Base-by-base conservation (phyloP, 2,329 filamentous ascomycete species). In the Diaporthe eres region DNA sequence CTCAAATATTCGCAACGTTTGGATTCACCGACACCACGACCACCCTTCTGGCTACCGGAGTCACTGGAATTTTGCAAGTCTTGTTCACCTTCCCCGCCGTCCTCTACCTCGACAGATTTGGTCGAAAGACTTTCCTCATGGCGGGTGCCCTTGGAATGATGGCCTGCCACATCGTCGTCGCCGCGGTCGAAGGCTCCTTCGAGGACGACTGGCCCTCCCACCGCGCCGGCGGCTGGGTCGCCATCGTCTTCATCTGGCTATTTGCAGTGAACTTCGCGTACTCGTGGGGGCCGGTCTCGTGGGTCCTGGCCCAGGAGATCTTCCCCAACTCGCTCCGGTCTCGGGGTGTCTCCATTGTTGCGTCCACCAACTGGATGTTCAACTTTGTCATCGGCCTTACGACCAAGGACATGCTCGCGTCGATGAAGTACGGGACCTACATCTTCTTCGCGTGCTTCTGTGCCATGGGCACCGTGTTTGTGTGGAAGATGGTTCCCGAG, bases 371-470 rank as follows among this genome's bases (percentile, higher is more conserved):
- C 76, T 80, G 79, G 79, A 78, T 79, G 73, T 80, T 81, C 74
- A 81, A 80, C 76, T 78, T 80, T 47, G 70, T 75, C 53, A 75
- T 75, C 34, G 73, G 76, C 34, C 75, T 76, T 28, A 77, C 76
- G 1, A 77, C 76, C 67, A 77, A 76, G 49, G 76, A 77, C 63
- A 78, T 79, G 78, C 67, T 79, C 10, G 73, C 74, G 1, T 72
- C 44, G 17, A 74, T 79, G 71, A 78, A 76, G 6, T 77, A 77
- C 44, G 75, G 75, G 8, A 79, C 82, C 75, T 87, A 86, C 70
- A 83, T 87, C 70, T 82, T 87, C 71, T 87, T 86, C 72, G 85
- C 85, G 5, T 81, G 82, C 65, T 80, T 86, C 71, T 86, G 85
- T 72, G 80, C 77, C 79, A 68, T 72, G 44, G 75, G 75, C 10